phyloP scores from a whole-genome alignment of 371 early-diverging fungal species.

The Parasitella parasitica region DNA sequence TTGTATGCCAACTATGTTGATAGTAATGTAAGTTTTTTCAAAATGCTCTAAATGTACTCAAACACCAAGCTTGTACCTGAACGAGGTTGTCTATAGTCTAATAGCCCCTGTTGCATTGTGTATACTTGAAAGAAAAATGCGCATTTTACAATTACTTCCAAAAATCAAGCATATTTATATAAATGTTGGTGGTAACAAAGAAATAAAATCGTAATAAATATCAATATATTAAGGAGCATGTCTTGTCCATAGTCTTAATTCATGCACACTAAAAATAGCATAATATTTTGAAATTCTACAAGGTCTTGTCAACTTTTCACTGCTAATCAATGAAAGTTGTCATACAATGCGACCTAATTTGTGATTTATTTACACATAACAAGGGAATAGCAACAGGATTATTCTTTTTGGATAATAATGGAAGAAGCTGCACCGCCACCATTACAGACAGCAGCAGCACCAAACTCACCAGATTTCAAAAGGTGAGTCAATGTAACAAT shows the following conservation, averaged over 20 bases:
- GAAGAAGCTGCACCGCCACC: slow-evolving; percentile 93
- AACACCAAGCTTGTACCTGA: too few species aligned
- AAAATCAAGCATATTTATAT: neutral
- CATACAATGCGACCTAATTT: neutral
- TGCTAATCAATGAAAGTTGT: neutral
- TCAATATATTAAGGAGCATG: neutral
- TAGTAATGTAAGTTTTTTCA: too few species aligned
- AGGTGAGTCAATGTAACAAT: slow-evolving; percentile 84
- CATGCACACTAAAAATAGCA: neutral
- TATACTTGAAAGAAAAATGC: neutral
- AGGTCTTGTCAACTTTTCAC: neutral
- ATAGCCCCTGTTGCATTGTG: neutral
- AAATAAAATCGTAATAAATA: neutral
- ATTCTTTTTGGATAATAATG: slow-evolving; percentile 75
- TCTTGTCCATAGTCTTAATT: neutral
- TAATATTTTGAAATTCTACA: neutral
- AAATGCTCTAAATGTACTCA: too few species aligned
- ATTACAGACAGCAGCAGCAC: slow-evolving; percentile 89
- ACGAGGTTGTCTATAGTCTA: neutral
- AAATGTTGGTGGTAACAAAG: neutral
- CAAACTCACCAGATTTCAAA: slow-evolving; percentile 77
- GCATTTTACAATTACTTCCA: too few species aligned
- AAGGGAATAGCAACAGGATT: slow-evolving; percentile 9
- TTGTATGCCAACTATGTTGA: neutral
- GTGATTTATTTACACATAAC: neutral